A percentile compares a stretch with the other conserved stretches of the same genome.
Evolutionary conservation across 1,284 basidiomycete genomes (phyloP).

Genomic region (Puccinia hordei): DNA sequence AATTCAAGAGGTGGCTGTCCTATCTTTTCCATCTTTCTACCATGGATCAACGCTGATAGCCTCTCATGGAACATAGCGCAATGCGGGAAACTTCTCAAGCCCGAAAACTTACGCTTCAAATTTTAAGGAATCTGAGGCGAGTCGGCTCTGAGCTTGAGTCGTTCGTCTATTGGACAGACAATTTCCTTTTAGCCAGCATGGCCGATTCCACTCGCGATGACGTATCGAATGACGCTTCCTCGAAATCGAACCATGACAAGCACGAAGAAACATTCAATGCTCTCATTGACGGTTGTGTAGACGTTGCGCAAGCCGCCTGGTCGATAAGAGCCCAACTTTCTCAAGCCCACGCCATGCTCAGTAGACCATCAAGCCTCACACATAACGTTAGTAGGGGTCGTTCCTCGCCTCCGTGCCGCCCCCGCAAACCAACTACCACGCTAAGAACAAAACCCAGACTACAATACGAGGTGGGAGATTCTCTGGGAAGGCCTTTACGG

Average conservation of each 20-base stretch:
- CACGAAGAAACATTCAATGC: conserved; percentile 5
- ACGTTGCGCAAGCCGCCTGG: conserved; percentile 1
- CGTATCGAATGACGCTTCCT: not conserved
- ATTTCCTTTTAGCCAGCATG: conserved; percentile 18
- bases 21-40: no score
- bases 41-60: no score
- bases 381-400: not conserved
- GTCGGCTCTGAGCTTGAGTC: conserved; percentile 15
- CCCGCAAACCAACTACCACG: conserved; percentile 65
- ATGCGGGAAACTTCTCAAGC: not conserved
- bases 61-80: not conserved
- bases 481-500: conserved; percentile 18
- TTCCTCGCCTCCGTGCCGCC: not conserved
- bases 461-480: conserved; percentile 53
- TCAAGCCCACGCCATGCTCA: conserved; percentile 13
- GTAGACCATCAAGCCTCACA: not conserved
- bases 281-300: conserved; percentile 27
- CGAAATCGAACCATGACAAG: not conserved
- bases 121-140: conserved; percentile 6
- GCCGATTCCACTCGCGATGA: conserved; percentile 15
- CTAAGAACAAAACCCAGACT: conserved; percentile 60
- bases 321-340: conserved; percentile 26
- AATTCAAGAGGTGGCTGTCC: not conserved
- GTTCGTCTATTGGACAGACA: conserved; percentile 34
- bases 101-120: not conserved